Evolutionary conservation across 306 rosid species (phyloP), one percentile per base, ranked within the genome.

Genomic region (Vicia sativa): DNA sequence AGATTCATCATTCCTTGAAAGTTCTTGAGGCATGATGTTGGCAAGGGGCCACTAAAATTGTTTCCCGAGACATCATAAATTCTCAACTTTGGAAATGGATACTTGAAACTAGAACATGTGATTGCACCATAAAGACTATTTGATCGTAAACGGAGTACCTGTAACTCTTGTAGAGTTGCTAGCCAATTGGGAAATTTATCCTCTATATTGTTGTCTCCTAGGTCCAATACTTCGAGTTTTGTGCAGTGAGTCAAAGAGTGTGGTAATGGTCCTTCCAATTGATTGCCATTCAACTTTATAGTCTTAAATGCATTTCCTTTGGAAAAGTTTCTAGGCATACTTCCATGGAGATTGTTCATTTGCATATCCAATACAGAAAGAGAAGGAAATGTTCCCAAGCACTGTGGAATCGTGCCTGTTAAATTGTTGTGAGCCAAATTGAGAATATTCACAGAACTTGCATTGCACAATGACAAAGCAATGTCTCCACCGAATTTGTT

Each of bases 321-420:
- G 0, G 71, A 11, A 44, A 70, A 70, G 1, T 1, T 19, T 1
- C 0, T 0, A 5, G 79, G 83, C 3, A 84, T 9, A 5, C 35
- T 44, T 6, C 88, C 85, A 0, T n/a, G 3, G 42, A 84, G 74
- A 4, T 28, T 68, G 59, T 84, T 84, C 25, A 2, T 62, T 11
- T 54, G 76, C 35, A 84, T 1, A 64, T 80, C 83, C 54, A 84
- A 16, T 2, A 34, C 78, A 0, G 0, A 1, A 18, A 84, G 81
- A 5, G 0, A 15, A 50, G 23, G 43, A 3, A 69, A n/a, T 18
- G 53, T 34, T 42, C 58, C 64, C 0, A 76, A 3, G 11, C 12
- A 38, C 9, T 38, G 12, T 38, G 43, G 43, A 11, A 38, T 38
- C 43, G 9, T 38, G 12, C 43, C 43, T 38, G 43, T 38, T 38